Conservation (phyloP, 768 basidiomycete species). For the Xerocomus brunneocitrinus region DNA sequence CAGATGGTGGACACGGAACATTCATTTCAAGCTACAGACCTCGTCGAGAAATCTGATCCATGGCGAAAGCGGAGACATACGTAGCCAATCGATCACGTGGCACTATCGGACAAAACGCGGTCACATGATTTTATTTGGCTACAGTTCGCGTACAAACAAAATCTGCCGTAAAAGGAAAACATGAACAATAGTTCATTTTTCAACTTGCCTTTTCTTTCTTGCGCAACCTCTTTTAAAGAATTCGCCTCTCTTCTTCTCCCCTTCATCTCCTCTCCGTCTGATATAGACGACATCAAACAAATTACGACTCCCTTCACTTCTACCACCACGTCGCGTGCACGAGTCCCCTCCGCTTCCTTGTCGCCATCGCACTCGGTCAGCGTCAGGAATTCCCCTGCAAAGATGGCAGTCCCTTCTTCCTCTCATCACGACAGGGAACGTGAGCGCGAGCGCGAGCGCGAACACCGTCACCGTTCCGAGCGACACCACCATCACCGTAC, state of each 20-base stretch:
- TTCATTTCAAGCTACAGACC: slow-evolving; percentile 13
- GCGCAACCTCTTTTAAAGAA: slow-evolving; percentile 16
- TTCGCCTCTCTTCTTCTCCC: slow-evolving; percentile 9
- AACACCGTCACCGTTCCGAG: slow-evolving; percentile 55
- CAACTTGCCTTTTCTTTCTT: slow-evolving; percentile 4
- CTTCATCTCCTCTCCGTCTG: slow-evolving; percentile 17
- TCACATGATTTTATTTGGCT: slow-evolving; percentile 33
- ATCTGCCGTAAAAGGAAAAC: slow-evolving; percentile 9
- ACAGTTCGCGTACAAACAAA: slow-evolving; percentile 27
- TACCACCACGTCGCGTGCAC: slow-evolving; percentile 65
- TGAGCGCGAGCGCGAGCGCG: slow-evolving; percentile 47
- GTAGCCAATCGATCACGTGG: slow-evolving; percentile 4
- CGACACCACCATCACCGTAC: slow-evolving; percentile 78
- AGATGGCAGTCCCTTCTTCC: slow-evolving; percentile 86
- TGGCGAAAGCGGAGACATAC: slow-evolving; percentile 11
- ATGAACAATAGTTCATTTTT: slow-evolving; percentile 29
- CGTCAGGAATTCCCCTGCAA: slow-evolving; percentile 43
- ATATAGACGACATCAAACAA: slow-evolving; percentile 11
- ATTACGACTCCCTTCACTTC: slow-evolving; percentile 7
- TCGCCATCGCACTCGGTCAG: slow-evolving; percentile 62
- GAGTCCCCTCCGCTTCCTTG: slow-evolving; percentile 62
- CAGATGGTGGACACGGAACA: background rate
- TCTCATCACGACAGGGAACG: slow-evolving; percentile 66
- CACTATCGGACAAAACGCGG: slow-evolving; percentile 21
- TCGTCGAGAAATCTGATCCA: slow-evolving; percentile 33